phyloP scores from a whole-genome alignment of 2,329 filamentous ascomycete species.

The Xylaria arbuscula region DNA sequence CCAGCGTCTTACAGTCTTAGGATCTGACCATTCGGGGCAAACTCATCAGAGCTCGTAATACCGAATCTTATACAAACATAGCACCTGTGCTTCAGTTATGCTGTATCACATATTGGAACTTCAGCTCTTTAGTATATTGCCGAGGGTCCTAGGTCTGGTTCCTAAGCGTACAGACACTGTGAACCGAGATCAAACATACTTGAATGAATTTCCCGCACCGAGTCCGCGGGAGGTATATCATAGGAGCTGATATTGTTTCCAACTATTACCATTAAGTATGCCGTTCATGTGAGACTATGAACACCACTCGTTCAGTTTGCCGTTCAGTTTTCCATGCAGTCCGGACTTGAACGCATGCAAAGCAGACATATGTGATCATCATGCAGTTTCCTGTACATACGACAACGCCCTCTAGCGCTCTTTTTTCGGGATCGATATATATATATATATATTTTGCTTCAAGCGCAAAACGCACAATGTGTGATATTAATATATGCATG shows the following conservation, averaged over 20 bases:
- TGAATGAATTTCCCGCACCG: background rate
- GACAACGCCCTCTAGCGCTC: no score
- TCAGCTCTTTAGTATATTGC: background rate
- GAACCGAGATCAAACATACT: background rate
- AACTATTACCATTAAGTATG: background rate
- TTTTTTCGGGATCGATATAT: background rate
- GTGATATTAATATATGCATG: no score
- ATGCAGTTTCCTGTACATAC: no score
- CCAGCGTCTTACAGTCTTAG: background rate
- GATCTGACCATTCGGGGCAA: background rate
- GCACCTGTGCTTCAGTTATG: no score
- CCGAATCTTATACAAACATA: background rate
- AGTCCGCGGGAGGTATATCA: background rate
- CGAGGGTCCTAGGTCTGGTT: background rate
- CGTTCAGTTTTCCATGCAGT: no score
- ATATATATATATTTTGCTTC: background rate
- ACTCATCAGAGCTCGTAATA: background rate
- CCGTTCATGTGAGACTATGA: background rate
- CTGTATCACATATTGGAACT: background rate
- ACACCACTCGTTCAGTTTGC: no score
- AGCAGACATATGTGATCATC: no score
- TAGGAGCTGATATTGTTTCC: background rate
- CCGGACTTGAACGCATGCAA: background rate
- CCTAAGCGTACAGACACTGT: background rate
- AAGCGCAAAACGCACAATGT: background rate